Evolutionary conservation across 1,284 basidiomycete genomes (phyloP).

Genomic region (Tranzscheliella williamsii): DNA sequence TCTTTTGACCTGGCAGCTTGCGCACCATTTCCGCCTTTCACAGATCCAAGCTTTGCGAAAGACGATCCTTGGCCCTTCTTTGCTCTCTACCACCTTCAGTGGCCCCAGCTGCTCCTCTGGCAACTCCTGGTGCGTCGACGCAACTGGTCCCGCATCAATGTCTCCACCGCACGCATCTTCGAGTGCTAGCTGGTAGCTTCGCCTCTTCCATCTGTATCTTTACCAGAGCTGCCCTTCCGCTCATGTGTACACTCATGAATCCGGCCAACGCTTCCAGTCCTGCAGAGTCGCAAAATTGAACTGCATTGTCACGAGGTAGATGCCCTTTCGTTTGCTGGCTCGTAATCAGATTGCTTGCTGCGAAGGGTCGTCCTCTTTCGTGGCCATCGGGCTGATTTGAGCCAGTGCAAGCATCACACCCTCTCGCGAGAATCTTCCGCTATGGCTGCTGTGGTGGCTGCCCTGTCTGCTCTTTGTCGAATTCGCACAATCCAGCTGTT

Average conservation of each 20-base stretch:
- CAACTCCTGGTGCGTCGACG: conserved; percentile 30
- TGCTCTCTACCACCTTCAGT: conserved; percentile 45
- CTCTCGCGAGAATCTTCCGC: background rate
- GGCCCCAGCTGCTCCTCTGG: conserved; percentile 41
- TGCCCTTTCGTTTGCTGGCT: too few relatives aligned
- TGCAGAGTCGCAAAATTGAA: too few relatives aligned
- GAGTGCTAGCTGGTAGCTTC: conserved; percentile 24
- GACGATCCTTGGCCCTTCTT: conserved; percentile 44
- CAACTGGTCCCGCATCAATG: conserved; percentile 44
- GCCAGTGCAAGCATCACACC: conserved; percentile 1
- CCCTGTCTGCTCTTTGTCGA: conserved; percentile 14
- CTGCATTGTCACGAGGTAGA: too few relatives aligned
- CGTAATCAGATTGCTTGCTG: too few relatives aligned
- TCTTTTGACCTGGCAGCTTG: conserved; percentile 23
- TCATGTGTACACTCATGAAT: too few relatives aligned
- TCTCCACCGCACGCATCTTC: conserved; percentile 49
- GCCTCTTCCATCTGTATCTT: too few relatives aligned
- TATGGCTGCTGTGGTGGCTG: conserved; percentile 1
- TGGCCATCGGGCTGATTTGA: background rate
- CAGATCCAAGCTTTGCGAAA: conserved; percentile 32
- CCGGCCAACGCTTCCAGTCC: too few relatives aligned
- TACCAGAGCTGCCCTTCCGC: too few relatives aligned
- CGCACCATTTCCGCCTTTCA: conserved; percentile 28
- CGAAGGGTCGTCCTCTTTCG: too few relatives aligned
- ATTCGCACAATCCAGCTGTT: background rate